Conservation (phyloP, 768 basidiomycete genomes). For the Leccinum subtestaceum region DNA sequence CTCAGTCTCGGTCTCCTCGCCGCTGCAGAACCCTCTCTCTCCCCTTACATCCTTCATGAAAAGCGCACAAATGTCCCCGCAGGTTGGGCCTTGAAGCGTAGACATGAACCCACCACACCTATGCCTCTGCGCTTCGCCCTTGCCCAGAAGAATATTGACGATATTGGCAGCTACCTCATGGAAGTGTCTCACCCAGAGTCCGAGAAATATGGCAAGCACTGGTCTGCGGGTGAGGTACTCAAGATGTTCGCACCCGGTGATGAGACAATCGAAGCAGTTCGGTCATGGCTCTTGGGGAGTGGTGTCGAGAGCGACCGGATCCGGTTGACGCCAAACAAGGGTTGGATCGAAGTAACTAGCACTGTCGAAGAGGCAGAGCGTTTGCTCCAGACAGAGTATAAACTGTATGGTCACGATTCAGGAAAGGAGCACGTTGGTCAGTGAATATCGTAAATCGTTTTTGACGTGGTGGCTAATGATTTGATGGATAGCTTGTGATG, state of each 20-base stretch:
- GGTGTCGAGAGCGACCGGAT: conserved; percentile 27
- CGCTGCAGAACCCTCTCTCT: conserved; percentile 16
- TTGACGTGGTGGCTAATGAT: not conserved
- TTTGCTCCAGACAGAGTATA: conserved; percentile 34
- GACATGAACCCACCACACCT: conserved; percentile 31
- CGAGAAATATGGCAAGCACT: conserved; percentile 33
- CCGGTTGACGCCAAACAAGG: conserved; percentile 19
- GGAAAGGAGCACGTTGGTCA: conserved; percentile 29
- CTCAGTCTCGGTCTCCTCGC: conserved; percentile 19
- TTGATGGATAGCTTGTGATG: conserved; percentile 28
- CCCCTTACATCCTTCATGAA: conserved; percentile 37
- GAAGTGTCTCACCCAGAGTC: conserved; percentile 35
- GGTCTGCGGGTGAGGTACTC: conserved; percentile 26
- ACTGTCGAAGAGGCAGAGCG: conserved; percentile 34
- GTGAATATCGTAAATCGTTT: not conserved
- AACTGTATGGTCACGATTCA: conserved; percentile 29
- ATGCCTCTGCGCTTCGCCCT: conserved; percentile 34
- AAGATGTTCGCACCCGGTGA: conserved; percentile 29
- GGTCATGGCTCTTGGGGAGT: conserved; percentile 25
- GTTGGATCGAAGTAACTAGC: conserved; percentile 28
- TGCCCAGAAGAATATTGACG: conserved; percentile 30
- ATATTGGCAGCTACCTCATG: conserved; percentile 27
- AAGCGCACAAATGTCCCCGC: conserved; percentile 35
- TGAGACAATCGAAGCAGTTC: conserved; percentile 26
- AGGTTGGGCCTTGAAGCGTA: conserved; percentile 38